Base-by-base conservation (phyloP, 2,329 filamentous ascomycete species). In the Colletotrichum somersetense region DNA sequence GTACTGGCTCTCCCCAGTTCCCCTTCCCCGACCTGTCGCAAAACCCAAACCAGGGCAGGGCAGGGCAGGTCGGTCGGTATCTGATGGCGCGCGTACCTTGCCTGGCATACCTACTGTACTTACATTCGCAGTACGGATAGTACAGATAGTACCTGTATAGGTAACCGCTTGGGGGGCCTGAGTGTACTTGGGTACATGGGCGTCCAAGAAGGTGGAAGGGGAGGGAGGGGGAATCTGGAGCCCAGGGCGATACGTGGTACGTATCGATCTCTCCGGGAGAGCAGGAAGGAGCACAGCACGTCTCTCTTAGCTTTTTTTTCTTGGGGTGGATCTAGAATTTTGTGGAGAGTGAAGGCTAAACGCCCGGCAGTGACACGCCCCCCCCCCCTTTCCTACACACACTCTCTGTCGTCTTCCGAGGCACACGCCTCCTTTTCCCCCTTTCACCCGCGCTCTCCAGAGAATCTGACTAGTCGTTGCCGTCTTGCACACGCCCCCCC, bases 241-340 rank as follows among this genome's bases (percentile, higher is more conserved):
- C n/a, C 46, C 46, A 55, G 35, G 10, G 16, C 6, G 42, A 23
- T 71, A 63, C 38, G n/a, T n/a, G n/a, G n/a, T n/a, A n/a, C n/a
- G n/a, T n/a, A n/a, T n/a, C n/a, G n/a, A n/a, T n/a, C n/a, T 52
- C 68, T 68, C 52, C 68, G 68, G 68, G 68, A 63, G 58, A 58
- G 65, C 68, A 71, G 58, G 68, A 65, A 65, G 59, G 58, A 58
- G 65, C 68, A 71, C 53, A 71, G 68, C 68, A 68, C 65, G 68
- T 70, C 61, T 58, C 66, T 61, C 70, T 72, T 70, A 55, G 66
- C 70, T 70, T 72, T 72, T 63, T 72, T 72, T 59, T 56, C 62
- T 18, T 20, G 20, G 20, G 56, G 61, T 70, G 66, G 48, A 23
- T 35, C 57, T 7, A 48, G 40, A 16, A 40, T 50, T 3, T n/a